Percentiles rank a stretch among this genome's conserved stretches.
phyloP scores from a whole-genome alignment of 225 moss, liverwort and hornwort genomes.

The Physcomitrium patens region DNA sequence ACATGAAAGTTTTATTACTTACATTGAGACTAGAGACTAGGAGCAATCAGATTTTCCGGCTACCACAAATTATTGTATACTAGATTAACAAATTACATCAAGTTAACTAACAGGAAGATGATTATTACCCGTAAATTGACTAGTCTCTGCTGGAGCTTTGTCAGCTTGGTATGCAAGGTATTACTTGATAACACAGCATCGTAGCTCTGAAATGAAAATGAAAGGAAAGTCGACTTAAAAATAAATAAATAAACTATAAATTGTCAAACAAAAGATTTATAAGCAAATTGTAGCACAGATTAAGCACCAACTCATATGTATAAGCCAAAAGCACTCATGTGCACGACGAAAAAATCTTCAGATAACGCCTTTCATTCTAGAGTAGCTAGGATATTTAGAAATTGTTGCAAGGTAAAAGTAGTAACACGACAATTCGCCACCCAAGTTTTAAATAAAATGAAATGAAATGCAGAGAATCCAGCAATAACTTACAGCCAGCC shows the following conservation, averaged over 20 bases:
- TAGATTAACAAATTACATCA: conserved; percentile 13
- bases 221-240: too few relatives aligned
- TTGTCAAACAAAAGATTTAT: too few relatives aligned
- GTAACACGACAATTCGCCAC: neutral
- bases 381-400: neutral
- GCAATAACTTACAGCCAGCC: conserved; percentile 72
- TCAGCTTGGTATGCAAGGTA: conserved; percentile 50
- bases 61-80: conserved; percentile 19
- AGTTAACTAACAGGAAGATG: conserved; percentile 14
- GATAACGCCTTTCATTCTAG: neutral
- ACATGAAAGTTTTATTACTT: conserved; percentile 7
- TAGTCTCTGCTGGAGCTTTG: conserved; percentile 58
- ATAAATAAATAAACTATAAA: too few relatives aligned
- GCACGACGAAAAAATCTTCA: conserved; percentile 16
- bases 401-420: conserved; percentile 8
- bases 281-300: conserved; percentile 11
- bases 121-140: conserved; percentile 58
- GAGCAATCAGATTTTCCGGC: conserved; percentile 5
- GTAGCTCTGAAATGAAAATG: conserved; percentile 51
- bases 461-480: conserved; percentile 21
- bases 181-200: conserved; percentile 61
- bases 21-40: conserved; percentile 17
- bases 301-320: conserved; percentile 15
- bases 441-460: conserved; percentile 4
- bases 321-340: neutral